A percentile compares a stretch with the other conserved stretches of the same genome.
phyloP scores from a whole-genome alignment of 257 asterid species.

The Apocynum venetum region DNA sequence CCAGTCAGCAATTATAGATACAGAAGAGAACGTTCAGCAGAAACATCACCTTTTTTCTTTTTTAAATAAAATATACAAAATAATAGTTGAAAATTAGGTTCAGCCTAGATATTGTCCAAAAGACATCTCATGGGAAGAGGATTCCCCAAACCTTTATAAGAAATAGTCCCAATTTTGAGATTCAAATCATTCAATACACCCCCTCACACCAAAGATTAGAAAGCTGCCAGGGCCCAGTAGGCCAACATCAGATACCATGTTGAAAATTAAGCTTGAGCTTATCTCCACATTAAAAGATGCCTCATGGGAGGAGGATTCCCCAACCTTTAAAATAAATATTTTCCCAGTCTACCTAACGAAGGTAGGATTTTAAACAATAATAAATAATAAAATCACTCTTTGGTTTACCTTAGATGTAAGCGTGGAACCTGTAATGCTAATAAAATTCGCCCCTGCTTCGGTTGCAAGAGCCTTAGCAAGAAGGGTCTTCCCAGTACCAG shows the following conservation, averaged over 20 bases:
- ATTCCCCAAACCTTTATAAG: not conserved
- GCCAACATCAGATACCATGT: not conserved
- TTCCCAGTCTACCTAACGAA: not conserved
- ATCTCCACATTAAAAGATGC: not conserved
- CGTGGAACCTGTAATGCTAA: slow-evolving; percentile 94
- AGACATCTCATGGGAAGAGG: not conserved
- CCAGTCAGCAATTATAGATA: not conserved
- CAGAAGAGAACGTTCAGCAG: not conserved
- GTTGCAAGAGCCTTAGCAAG: slow-evolving; percentile 98
- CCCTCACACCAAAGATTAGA: not conserved
- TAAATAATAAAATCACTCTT: not conserved
- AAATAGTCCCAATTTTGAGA: not conserved
- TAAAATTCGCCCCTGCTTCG: slow-evolving; percentile 96
- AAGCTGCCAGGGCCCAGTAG: not conserved
- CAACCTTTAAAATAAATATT: not conserved
- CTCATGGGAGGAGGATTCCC: not conserved
- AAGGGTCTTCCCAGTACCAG: slow-evolving; percentile 99
- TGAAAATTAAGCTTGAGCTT: not conserved
- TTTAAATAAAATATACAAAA: not conserved
- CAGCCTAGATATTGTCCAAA: not conserved
- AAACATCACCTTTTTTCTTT: not conserved
- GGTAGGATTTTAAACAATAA: not conserved
- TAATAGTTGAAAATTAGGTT: not conserved
- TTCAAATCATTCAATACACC: not conserved
- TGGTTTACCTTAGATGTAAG: slow-evolving; percentile 84